Base-by-base conservation (phyloP, 495 filamentous ascomycete species). In the Halenospora varia region DNA sequence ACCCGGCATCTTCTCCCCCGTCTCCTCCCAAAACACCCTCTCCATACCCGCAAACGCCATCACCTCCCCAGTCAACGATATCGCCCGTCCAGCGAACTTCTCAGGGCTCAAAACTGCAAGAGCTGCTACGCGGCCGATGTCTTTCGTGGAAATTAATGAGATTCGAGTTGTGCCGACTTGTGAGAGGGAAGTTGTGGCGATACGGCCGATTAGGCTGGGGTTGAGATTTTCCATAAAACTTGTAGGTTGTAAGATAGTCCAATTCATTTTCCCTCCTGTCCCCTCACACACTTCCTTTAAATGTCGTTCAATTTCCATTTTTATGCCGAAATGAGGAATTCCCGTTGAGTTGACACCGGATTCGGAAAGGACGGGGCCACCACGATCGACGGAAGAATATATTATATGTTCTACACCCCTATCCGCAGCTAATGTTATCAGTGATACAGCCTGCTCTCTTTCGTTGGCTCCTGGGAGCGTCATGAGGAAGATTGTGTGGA, bases 201-300 rank as follows among this genome's bases (percentile, higher is more conserved):
- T 72, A 56, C 82, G 84, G 41, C 81, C 83, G 10, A 72, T 59
- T 61, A 88, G 81, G 22, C 77, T 78, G 0, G 81, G 78, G 0
- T 68, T 73, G 19, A 88, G 65, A 62, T 86, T 87, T 8, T 89
- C 87, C 70, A 87, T 81, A 69, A 89, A 91, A 0, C 81, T 81
- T 0, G 77, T 76, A 0, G 87, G 84, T 17, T 84, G 76, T 2
- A 87, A 67, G 20, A 87, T 81, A 0, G 78, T 81, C 78, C 81
- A 88, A 2, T 63, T 59, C 82, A 88, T 86, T 8, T 48, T 48
- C 6, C 55, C 61, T 0, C 68, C 71, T 11, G 60, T 35, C 13
- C 62, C 51, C n/a, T n/a, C n/a, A n/a, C n/a, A n/a, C 19, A 68
- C 66, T 13, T 48, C 49, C n/a, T 59, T 61, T 15, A 91, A 75